phyloP scores from a whole-genome alignment of 1,284 basidiomycete species.

The Boletellus deceptivus region DNA sequence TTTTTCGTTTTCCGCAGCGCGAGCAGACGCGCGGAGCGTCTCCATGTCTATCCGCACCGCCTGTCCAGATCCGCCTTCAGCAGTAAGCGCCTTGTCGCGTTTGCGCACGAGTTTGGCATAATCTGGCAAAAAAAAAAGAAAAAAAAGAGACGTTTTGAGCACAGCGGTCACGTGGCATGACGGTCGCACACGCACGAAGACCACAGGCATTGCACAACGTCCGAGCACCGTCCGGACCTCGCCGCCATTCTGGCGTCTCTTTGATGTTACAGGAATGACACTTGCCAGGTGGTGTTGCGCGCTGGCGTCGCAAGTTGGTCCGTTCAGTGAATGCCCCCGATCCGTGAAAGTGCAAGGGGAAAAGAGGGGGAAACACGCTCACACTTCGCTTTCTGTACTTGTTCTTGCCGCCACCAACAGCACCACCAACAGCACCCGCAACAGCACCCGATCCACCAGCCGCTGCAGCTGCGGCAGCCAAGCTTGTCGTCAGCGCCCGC shows the following conservation, averaged over 20 bases:
- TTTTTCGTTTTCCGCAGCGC: slow-evolving; percentile 49
- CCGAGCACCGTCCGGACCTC: slow-evolving; percentile 75
- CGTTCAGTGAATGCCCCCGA: slow-evolving; percentile 17
- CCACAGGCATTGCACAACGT: slow-evolving; percentile 83
- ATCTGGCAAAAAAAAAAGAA: slow-evolving; percentile 40
- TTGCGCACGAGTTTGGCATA: slow-evolving; percentile 78
- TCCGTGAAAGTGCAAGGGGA: slow-evolving; percentile 8
- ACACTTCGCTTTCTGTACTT: slow-evolving; percentile 82
- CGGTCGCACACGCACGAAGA: slow-evolving; percentile 55
- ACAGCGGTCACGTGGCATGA: background rate
- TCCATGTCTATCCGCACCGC: slow-evolving; percentile 66
- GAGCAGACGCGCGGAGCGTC: slow-evolving; percentile 65
- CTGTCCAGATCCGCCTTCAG: slow-evolving; percentile 41
- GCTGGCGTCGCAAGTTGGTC: slow-evolving; percentile 42
- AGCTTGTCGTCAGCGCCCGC: slow-evolving; percentile 60
- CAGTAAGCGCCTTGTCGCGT: slow-evolving; percentile 55
- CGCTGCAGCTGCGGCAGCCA: slow-evolving; percentile 41
- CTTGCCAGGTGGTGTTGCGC: slow-evolving; percentile 77
- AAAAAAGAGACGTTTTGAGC: slow-evolving; percentile 36
- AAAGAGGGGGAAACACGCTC: slow-evolving; percentile 31
- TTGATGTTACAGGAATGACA: slow-evolving; percentile 82
- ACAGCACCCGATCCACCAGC: slow-evolving; percentile 24
- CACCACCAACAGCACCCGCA: slow-evolving; percentile 25
- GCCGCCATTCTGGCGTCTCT: slow-evolving; percentile 82
- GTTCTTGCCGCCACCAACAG: slow-evolving; percentile 46